Evolutionary conservation across 352 stramenopile genomes (phyloP), one percentile per base, ranked within the genome.

Genomic region (Phytopythium boreale): DNA sequence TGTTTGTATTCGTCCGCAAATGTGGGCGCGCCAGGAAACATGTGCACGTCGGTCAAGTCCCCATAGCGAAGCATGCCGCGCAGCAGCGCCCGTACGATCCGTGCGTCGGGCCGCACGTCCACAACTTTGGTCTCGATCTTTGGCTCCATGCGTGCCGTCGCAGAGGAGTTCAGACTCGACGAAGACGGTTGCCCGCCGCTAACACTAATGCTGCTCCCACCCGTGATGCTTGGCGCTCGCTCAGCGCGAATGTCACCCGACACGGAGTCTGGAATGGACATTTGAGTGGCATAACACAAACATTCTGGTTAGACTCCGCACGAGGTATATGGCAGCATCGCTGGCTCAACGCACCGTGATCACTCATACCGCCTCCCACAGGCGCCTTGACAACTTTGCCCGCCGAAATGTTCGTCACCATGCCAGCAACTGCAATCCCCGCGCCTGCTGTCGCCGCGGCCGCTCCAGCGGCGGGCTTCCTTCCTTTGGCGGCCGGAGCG

Each of bases 1-100:
- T 89, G 76, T 36, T 87, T 89, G 66, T 84, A 89, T 64, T 93
- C 84, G 56, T 95, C 87, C 12, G 82, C 78, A 53, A 91, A 95
- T 52, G 79, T 75, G 29, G 74, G 71, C 55, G 73, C 72, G 31
- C 77, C 74, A 20, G 69, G 52, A n/a, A 82, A 88, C 11, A 90
- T 71, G 29, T 73, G 68, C 27, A 92, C 82, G 49, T 94, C 87
- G 0, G 84, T 92, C 17, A 93, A 64, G 63, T 95, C 85, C 41
- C 85, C 87, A 59, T 87, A 95, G 27, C 87, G 84, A 53, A 88
- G 72, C 74, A 95, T 87, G 15, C 63, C 71, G 24, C 87, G 82
- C 24, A 93, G 50, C 31, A 95, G 65, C 1, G 82, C 80, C 3
- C 87, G 82, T n/a, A 94, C 79, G 5, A 90, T 72, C 36, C 89